Evolutionary conservation across 306 rosid genomes (phyloP).

Genomic region (Notholithocarpus densiflorus): DNA sequence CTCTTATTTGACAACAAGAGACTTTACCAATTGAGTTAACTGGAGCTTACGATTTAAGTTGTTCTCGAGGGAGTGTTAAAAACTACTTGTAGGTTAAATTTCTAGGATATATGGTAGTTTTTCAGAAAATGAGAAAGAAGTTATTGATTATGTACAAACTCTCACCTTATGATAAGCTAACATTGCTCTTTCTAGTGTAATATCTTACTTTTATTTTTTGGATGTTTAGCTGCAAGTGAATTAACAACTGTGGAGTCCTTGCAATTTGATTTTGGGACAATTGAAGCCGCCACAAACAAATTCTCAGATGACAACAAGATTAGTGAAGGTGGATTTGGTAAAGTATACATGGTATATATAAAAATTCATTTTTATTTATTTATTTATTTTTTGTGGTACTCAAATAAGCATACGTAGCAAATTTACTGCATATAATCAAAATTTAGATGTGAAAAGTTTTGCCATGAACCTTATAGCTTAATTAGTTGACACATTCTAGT

Average conservation of each 20-base stretch:
- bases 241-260: slow-evolving; percentile 5
- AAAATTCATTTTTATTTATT: neutral
- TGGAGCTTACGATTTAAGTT: rapidly evolving
- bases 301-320: slow-evolving; percentile 18
- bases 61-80: no score
- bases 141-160: no score
- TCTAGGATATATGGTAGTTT: no score
- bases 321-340: slow-evolving; percentile 33
- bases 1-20: no score
- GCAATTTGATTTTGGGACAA: slow-evolving; percentile 20
- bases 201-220: neutral
- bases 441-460: no score
- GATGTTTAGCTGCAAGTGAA: neutral
- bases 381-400: neutral
- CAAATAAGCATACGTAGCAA: neutral
- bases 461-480: no score
- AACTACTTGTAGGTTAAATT: no score
- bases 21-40: rapidly evolving
- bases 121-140: no score
- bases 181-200: neutral
- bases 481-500: no score
- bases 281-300: slow-evolving; percentile 22
- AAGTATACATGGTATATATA: slow-evolving; percentile 19
- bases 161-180: neutral
- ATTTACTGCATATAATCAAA: neutral